These are phyloP conservation scores for Ascochyta fabae DNA, from an alignment of 2,329 filamentous ascomycete genomes.

Conservation along the genomic window DNA sequence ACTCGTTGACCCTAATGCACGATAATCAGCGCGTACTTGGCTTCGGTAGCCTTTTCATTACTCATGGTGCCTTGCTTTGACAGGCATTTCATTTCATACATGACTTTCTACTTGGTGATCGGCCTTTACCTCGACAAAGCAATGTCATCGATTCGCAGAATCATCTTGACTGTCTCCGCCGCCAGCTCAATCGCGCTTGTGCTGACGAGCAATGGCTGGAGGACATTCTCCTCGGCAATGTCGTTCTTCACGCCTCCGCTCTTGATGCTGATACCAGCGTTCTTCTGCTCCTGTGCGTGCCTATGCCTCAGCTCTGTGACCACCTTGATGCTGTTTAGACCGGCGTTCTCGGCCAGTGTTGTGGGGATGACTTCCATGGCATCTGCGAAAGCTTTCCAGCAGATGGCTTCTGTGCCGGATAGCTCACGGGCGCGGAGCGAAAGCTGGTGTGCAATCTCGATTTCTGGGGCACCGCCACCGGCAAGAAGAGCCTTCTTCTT, in stretches of 20 bases:
- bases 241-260: constrained; percentile 96
- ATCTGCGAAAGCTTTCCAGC: constrained; percentile 98
- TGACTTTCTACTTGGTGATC: not conserved
- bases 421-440: constrained; percentile 81
- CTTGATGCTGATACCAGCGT: constrained; percentile 97
- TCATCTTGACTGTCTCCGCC: constrained; percentile 98
- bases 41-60: constrained; percentile 18
- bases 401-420: constrained; percentile 92
- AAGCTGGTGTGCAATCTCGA: constrained; percentile 90
- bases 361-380: constrained; percentile 97
- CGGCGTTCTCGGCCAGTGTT: constrained; percentile 95
- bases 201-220: constrained; percentile 94
- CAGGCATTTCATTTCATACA: constrained; percentile 4
- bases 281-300: constrained; percentile 93
- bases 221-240: constrained; percentile 94
- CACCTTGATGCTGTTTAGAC: constrained; percentile 97
- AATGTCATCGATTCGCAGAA: constrained; percentile 73
- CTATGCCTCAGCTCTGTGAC: constrained; percentile 94
- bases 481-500: constrained; percentile 99
- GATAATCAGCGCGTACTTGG: constrained; percentile 1
- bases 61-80: constrained; percentile 14
- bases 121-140: constrained; percentile 54
- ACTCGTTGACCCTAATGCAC: not conserved
- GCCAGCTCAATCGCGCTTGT: constrained; percentile 97
- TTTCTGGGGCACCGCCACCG: constrained; percentile 93